Evolutionary conservation across 129 eudicot genomes (phyloP), one percentile per base, ranked within the genome.

Genomic region (Tanacetum coccineum): DNA sequence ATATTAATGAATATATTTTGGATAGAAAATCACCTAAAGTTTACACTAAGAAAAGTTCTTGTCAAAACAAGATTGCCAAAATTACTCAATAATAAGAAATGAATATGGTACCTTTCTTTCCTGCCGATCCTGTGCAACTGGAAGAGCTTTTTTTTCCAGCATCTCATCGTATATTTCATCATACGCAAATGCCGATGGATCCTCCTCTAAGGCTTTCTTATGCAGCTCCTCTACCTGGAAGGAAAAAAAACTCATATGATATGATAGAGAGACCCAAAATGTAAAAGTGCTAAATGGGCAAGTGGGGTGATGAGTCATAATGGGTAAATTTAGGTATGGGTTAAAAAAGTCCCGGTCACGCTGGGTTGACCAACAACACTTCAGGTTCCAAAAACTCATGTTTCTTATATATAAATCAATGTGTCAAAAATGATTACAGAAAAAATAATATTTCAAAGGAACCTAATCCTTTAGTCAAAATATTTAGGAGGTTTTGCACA

Each of bases 171-270:
- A 88, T 6, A 86, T 95, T 26, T 92, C 96, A 77, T 93, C 98
- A 56, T 93, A 93, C 56, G 89, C 96, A 22, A 93, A 93, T 12
- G 74, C 95, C 1, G 87, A 81, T 2, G 98, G 96, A 80, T 93
- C 98, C 83, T 93, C 98, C 72, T 84, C 95, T 69, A 93, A 74
- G 5, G 96, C 92, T 72, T 93, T 88, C 79, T 88, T 88, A 74
- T 93, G 95, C 82, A 86, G 96, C 78, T 93, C 96, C 79, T 93
- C 96, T 64, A 86, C 73, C 98, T 93, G 28, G 4, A 63, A 52
- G 54, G 64, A 51, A 7, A 40, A n/a, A 21, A 25, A 20, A 14
- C 49, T 21, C 62, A 13, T 13, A 58, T 39, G 50, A 12, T 21
- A 28, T 67, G n/a, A 18, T 59, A 49, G 36, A n/a, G 42, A 20